Evolutionary conservation across 2,329 filamentous ascomycete genomes (phyloP).

Genomic region (Leptographium lundbergii): DNA sequence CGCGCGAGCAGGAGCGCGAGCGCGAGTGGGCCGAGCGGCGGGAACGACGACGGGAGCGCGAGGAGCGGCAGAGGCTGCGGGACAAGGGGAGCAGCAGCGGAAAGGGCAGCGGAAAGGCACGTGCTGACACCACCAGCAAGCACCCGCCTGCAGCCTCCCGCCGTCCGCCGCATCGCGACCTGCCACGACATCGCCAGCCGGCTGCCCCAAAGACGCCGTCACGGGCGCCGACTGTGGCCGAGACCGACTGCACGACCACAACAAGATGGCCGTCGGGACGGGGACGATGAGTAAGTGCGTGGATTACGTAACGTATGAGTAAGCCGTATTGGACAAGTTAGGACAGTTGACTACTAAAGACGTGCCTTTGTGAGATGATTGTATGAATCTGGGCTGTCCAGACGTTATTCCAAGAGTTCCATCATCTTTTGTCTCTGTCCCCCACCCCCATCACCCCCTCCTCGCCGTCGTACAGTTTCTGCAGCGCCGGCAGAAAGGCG

Average conservation of each 20-base stretch:
- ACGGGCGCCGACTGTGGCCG: background rate
- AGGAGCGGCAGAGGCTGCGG: background rate
- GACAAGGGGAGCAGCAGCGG: background rate
- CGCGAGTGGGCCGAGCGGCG: background rate
- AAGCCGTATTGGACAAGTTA: too few relatives aligned
- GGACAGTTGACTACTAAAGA: too few relatives aligned
- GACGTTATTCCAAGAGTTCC: too few relatives aligned
- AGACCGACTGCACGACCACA: background rate
- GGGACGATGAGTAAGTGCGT: background rate
- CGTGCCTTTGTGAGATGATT: too few relatives aligned
- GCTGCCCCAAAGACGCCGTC: background rate
- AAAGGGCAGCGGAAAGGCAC: background rate
- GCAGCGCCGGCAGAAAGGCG: slow-evolving; percentile 13
- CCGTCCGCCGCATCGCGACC: background rate
- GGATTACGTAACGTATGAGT: background rate
- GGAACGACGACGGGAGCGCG: background rate
- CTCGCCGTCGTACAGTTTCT: slow-evolving; percentile 13
- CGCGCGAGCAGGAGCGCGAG: background rate
- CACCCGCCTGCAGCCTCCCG: background rate
- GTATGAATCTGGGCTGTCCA: too few relatives aligned
- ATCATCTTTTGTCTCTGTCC: too few relatives aligned
- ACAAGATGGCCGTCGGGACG: background rate
- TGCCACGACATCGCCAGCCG: background rate
- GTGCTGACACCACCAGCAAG: background rate
- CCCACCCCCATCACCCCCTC: background rate